Conservation (phyloP, 2,329 filamentous ascomycete genomes). For the Neonectria punicea region DNA sequence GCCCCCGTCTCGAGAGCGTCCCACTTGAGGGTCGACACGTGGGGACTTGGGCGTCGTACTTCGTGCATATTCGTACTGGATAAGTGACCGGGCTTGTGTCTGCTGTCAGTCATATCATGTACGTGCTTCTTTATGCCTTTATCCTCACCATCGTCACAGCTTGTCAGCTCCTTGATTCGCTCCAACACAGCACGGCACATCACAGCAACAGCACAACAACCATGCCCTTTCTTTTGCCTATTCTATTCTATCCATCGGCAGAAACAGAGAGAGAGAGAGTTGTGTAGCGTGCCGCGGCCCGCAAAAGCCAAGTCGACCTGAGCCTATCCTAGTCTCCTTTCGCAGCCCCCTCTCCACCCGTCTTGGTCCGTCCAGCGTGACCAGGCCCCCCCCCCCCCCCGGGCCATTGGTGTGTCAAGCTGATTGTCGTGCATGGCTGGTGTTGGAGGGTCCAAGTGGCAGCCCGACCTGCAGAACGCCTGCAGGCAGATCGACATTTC, state of each 20-base stretch:
- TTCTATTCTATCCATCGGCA: not conserved
- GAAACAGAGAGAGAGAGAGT: not conserved
- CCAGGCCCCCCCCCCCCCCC: constrained; percentile 2
- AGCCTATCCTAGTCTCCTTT: too few relatives aligned
- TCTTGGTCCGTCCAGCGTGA: constrained; percentile 12
- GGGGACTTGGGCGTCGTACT: constrained; percentile 11
- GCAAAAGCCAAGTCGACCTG: not conserved
- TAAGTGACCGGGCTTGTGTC: not conserved
- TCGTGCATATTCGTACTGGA: not conserved
- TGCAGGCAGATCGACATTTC: constrained; percentile 26
- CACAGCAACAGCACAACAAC: not conserved
- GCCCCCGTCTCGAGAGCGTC: constrained; percentile 10
- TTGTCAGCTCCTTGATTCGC: not conserved
- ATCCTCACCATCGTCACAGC: not conserved
- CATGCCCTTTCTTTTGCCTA: not conserved
- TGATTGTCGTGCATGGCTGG: constrained; percentile 22
- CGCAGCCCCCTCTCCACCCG: too few relatives aligned
- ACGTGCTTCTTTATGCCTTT: not conserved
- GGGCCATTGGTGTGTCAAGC: not conserved
- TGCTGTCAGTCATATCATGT: not conserved
- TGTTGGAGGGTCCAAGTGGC: constrained; percentile 1
- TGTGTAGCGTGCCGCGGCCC: not conserved
- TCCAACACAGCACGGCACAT: not conserved
- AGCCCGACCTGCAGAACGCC: constrained; percentile 14
- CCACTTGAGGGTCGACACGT: constrained; percentile 30